Evolutionary conservation across 202 grass and related monocot species (phyloP).

Genomic region (Hordeum pubiflorum): DNA sequence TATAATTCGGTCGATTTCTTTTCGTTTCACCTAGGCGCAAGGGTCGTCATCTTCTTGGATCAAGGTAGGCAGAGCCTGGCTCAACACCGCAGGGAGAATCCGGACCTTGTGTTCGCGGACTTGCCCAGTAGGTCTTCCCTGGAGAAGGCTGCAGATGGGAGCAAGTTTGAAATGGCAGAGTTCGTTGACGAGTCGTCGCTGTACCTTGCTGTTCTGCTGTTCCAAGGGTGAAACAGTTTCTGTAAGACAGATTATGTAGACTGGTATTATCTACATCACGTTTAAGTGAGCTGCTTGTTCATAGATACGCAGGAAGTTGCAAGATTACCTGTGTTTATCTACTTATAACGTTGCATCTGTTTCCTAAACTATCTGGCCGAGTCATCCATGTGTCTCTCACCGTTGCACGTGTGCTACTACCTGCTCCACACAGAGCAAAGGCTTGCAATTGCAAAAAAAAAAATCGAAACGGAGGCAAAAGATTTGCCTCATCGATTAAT

Average conservation of each 20-base stretch:
- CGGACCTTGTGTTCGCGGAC: constrained; percentile 51
- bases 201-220: constrained; percentile 62
- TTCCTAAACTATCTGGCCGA: neutral
- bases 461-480: too few species aligned
- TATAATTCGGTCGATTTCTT: neutral
- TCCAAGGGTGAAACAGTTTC: constrained; percentile 12
- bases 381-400: neutral
- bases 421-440: constrained; percentile 33
- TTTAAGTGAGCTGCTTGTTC: neutral
- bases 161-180: constrained; percentile 53
- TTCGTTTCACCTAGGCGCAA: constrained; percentile 43
- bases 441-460: neutral
- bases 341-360: neutral
- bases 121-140: constrained; percentile 49
- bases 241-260: constrained; percentile 12
- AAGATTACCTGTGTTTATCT: neutral
- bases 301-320: neutral
- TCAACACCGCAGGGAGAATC: constrained; percentile 52
- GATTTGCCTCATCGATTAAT: too few species aligned
- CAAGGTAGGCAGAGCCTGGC: constrained; percentile 58
- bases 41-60: constrained; percentile 74
- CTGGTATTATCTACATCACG: neutral
- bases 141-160: constrained; percentile 54
- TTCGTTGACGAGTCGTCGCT: constrained; percentile 61
- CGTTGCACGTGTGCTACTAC: neutral